phyloP scores from a whole-genome alignment of 441 rosid species.

The Biscutella laevigata region DNA sequence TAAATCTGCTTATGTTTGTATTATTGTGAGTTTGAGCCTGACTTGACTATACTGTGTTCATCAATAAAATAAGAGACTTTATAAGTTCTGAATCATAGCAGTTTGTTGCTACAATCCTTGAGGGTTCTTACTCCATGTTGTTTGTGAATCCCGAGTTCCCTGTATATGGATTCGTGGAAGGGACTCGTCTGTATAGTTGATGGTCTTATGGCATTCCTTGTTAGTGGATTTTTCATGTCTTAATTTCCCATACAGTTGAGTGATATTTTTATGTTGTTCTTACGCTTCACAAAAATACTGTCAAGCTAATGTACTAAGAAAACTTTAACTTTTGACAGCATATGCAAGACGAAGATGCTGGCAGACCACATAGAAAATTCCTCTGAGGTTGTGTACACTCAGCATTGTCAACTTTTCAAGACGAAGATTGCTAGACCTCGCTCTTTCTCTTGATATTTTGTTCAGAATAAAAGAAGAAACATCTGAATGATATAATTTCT shows the following conservation, averaged over 20 bases:
- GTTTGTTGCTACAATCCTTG: neutral
- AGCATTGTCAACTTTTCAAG: neutral
- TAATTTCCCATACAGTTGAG: neutral
- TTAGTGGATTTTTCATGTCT: neutral
- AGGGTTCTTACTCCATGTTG: neutral
- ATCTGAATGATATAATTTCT: constrained; percentile 5
- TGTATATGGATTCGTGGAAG: neutral
- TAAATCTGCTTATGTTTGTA: neutral
- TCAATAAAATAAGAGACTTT: neutral
- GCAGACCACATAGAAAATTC: constrained; percentile 72
- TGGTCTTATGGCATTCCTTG: neutral
- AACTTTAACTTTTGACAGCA: constrained; percentile 33
- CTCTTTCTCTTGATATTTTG: neutral
- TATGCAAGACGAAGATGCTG: constrained; percentile 78
- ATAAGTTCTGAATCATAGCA: neutral
- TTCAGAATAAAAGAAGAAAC: neutral
- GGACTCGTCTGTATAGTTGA: neutral
- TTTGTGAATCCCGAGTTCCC: neutral
- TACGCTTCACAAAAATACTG: neutral
- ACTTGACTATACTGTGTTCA: neutral
- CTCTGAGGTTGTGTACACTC: constrained; percentile 29
- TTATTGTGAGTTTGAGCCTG: neutral
- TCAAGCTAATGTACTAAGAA: neutral
- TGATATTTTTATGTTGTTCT: neutral
- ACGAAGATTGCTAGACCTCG: neutral